Base-by-base conservation (phyloP, 106 monocot genomes). In the Allium cepa region DNA sequence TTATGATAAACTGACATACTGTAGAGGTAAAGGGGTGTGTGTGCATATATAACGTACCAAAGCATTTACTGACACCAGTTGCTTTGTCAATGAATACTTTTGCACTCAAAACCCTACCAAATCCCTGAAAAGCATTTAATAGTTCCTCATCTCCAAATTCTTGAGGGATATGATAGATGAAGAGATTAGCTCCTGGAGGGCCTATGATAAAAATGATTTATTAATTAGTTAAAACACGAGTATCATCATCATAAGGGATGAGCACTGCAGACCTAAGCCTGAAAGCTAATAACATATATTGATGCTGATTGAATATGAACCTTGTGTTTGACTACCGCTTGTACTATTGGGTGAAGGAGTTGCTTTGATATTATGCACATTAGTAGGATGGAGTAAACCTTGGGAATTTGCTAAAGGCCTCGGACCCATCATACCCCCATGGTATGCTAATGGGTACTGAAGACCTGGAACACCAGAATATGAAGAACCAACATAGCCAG, bases 151-250 rank as follows among this genome's bases (percentile, higher is more conserved):
- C 97, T 53, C 80, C 87, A 72, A 75, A 97, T 49, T 97, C 92
- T 84, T 97, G 97, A 22, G 97, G 97, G 18, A 97, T 97, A 66
- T 97, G 97, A 81, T 97, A 97, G 36, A 97, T 97, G 72, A 97
- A 97, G 65, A 97, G 76, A 80, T 97, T 97, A 62, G 97, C 97
- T 75, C 92, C 97, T 71, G 86, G 88, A 77, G 97, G 97, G 22
- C 97, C 97, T 75, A 49, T 5, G 18, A 67, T 4, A 67, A n/a
- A 4, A 59, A 22, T 5, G 50, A 70, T 26, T n/a, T 4, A 49
- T 49, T 47, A 49, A 11, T 55, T 51, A 50, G 5, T 50, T 10
- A 5, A 36, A 36, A 36, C 36, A 36, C 3, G 36, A 36, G 36
- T 36, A 36, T 36, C 36, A 36, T 36, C 36, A 36, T 36, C 5